Conservation (phyloP, 2,329 filamentous ascomycete species). For the Monosporascus sp. region DNA sequence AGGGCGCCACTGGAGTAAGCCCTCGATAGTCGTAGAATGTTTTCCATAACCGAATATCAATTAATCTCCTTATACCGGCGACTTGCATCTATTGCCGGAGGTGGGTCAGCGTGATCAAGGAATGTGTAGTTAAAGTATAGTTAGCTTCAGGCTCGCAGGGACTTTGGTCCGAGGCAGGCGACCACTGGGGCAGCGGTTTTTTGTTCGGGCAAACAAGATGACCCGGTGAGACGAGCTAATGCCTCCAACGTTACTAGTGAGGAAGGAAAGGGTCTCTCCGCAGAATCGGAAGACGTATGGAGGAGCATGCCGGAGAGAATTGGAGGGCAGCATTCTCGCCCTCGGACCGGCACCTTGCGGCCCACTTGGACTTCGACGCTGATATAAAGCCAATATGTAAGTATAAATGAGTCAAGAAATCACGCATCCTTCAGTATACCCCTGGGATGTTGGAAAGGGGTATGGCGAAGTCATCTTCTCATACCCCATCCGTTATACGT, state of each 20-base stretch:
- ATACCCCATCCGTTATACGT: conserved; percentile 3
- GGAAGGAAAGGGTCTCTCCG: not conserved
- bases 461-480: conserved; percentile 6
- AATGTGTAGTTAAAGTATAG: conserved; percentile 17
- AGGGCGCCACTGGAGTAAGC: conserved; percentile 10
- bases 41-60: conserved; percentile 31
- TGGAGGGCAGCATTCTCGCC: conserved; percentile 2
- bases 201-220: not conserved
- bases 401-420: conserved; percentile 10
- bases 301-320: not conserved
- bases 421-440: conserved; percentile 5
- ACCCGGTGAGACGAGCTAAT: conserved; percentile 1
- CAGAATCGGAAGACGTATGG: not conserved
- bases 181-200: conserved; percentile 12
- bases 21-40: conserved; percentile 7
- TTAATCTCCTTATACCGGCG: conserved; percentile 13
- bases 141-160: conserved; percentile 26
- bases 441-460: conserved; percentile 1
- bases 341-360: conserved; percentile 2
- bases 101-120: conserved; percentile 17
- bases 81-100: conserved; percentile 23
- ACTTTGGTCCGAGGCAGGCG: conserved; percentile 33
- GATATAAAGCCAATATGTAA: conserved; percentile 17
- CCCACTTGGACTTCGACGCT: conserved; percentile 10
- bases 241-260: not conserved